Evolutionary conservation across 2,329 filamentous ascomycete species (phyloP), one percentile per base, ranked within the genome.

Genomic region (Cercospora janseana): DNA sequence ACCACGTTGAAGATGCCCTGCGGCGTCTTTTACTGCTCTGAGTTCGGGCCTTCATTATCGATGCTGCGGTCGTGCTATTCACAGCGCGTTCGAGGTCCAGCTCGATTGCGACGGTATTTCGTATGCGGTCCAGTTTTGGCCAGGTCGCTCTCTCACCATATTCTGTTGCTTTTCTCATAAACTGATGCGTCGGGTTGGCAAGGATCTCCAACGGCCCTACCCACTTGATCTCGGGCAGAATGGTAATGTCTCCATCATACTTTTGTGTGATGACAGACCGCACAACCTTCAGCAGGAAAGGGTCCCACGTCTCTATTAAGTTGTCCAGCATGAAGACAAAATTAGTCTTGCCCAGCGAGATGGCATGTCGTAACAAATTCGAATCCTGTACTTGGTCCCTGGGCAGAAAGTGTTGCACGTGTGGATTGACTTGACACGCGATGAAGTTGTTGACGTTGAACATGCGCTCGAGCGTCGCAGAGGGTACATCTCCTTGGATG

Each of bases 381-480:
- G 51, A 48, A 1, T 79, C 68, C 20, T 79, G 77, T 54, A 89
- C 86, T 51, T 94, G 87, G 58, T 84, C 87, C 12, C 81, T 76
- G 12, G 96, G 73, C 62, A 97, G 95, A 0, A 89, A 88, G 0
- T 37, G 51, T 23, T 53, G 46, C 6, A 96, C 88, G 62, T 97
- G 92, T 0, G 92, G 92, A 62, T 97, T 97, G 43, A 96, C 90
- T 67, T 97, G 92, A 0, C 90, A 95, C 13, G 96, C 92, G 59
- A 97, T 96, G 65, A 96, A 96, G 66, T 96, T 92, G 64, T 96
- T 96, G 66, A 96, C 91, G 64, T 96, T 95, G 75, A 96, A 95
- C 86, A 96, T 91, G 65, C 95, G 90, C 1, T 90, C 84, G 12
- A 97, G 76, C 2, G 88, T 82, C 15, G 86, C 89, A 82, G 95